These are phyloP conservation scores for Ceratocystis variospora DNA, from an alignment of 2,329 filamentous ascomycete genomes.

Conservation along the genomic window DNA sequence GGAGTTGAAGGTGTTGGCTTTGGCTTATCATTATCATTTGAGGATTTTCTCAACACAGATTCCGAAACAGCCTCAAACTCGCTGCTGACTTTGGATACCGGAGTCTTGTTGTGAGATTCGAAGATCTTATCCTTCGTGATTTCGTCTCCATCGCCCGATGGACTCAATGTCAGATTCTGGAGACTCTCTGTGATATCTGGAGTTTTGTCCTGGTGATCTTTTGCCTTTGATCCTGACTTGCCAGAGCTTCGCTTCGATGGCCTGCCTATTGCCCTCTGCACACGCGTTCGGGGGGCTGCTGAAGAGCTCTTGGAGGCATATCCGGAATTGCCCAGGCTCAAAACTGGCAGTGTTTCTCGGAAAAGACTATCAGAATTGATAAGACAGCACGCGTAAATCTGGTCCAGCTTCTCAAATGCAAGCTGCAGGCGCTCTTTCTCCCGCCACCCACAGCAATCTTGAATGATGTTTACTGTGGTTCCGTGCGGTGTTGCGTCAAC, in stretches of 20 bases:
- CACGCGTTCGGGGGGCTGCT: constrained; percentile 6
- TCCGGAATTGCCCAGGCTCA: background rate
- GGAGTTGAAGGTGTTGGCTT: background rate
- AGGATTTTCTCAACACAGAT: background rate
- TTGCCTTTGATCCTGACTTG: background rate
- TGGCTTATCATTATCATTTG: background rate
- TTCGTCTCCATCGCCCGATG: background rate
- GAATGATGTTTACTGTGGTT: constrained; percentile 69
- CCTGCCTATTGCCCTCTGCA: constrained; percentile 1
- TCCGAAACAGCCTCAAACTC: background rate
- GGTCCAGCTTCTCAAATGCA: constrained; percentile 56
- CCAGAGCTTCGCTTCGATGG: background rate
- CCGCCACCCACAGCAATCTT: constrained; percentile 79
- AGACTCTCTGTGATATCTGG: constrained; percentile 1
- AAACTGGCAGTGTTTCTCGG: constrained; percentile 19
- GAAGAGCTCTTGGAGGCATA: background rate
- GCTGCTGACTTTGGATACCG: background rate
- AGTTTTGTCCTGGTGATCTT: background rate
- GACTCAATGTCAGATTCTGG: constrained; percentile 5
- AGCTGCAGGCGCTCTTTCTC: constrained; percentile 53
- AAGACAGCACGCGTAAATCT: constrained; percentile 60
- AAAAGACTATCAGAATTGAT: constrained; percentile 48
- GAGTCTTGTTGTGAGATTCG: background rate
- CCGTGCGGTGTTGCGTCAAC: constrained; percentile 82
- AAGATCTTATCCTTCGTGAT: background rate